Evolutionary conservation across 2,329 filamentous ascomycete species (phyloP), one percentile per base, ranked within the genome.

Genomic region (Xylariaceae sp.): DNA sequence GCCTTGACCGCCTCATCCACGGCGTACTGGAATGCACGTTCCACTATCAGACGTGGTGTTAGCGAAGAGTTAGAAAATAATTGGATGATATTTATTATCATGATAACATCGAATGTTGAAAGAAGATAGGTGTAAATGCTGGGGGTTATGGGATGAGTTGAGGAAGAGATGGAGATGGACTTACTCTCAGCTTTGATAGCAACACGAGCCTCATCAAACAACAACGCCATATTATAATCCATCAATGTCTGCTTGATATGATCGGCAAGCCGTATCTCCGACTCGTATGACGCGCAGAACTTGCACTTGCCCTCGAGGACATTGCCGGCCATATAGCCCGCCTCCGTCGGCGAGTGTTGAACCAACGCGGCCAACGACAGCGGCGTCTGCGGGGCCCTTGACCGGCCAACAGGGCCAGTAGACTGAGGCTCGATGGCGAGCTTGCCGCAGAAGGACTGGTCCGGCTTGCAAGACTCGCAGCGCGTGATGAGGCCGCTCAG

Each of bases 211-310:
- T 63, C 60, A 35, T 64, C 64, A 8, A 59, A 58, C 17, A 66
- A 17, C 30, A 66, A 50, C 17, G 64, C 64, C 64, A 66, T 66
- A 47, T 66, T 66, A 30, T 66, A 66, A 51, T 64, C 62, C 42
- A 49, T 62, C 56, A 66, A 45, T 1, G 62, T 63, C 50, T 64
- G 64, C 52, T 66, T 64, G 17, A 64, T 63, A 13, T 61, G 62
- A 47, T 66, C 64, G 50, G 64, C 64, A 8, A 64, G 61, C 13
- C 62, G 55, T 13, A 66, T 66, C 44, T 66, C 64, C 2, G 62
- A 59, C 48, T 63, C 59, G 30, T 63, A 66, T 6, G n/a, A 52
- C 17, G 62, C 23, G 53, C 64, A 66, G 47, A 66, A 66, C 45
- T 66, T 66, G 62, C 64, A 66, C n/a, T 56, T 64, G 18, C 62